Evolutionary conservation across 345 rosid species (phyloP).

Genomic region (Sisymbrium altissimum): DNA sequence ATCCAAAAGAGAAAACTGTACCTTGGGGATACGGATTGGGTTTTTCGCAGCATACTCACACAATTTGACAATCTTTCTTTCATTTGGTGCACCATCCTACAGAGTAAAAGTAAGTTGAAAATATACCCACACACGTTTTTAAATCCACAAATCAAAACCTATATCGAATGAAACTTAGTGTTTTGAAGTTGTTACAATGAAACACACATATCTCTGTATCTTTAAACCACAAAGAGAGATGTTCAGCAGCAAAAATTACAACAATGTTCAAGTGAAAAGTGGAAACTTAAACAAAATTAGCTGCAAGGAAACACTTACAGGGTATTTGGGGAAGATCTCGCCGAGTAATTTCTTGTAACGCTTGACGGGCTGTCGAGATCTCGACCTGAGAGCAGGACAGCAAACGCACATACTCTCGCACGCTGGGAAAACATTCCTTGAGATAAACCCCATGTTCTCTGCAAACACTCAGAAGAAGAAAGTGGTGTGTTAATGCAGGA

Average conservation of each 20-base stretch:
- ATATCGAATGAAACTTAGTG: not conserved
- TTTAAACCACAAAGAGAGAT: not conserved
- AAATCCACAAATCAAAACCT: not conserved
- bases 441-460: conserved; percentile 86
- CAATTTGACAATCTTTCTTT: conserved; percentile 77
- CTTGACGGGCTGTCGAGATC: conserved; percentile 98
- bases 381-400: conserved; percentile 96
- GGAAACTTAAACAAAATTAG: not conserved
- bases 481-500: not conserved
- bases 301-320: conserved; percentile 48
- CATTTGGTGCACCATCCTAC: conserved; percentile 72
- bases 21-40: conserved; percentile 91
- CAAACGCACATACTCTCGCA: conserved; percentile 96
- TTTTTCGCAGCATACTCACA: conserved; percentile 95
- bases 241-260: not conserved
- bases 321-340: conserved; percentile 86
- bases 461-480: conserved; percentile 4
- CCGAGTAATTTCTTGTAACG: conserved; percentile 89
- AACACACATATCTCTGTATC: not conserved
- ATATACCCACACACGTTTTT: not conserved
- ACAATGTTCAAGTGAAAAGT: not conserved
- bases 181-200: not conserved
- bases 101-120: conserved; percentile 4
- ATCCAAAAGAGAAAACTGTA: conserved; percentile 13
- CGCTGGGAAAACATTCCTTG: conserved; percentile 89